Evolutionary conservation across 106 monocot species (phyloP), one percentile per base, ranked within the genome.

Genomic region (Alisma plantagoaquatica): DNA sequence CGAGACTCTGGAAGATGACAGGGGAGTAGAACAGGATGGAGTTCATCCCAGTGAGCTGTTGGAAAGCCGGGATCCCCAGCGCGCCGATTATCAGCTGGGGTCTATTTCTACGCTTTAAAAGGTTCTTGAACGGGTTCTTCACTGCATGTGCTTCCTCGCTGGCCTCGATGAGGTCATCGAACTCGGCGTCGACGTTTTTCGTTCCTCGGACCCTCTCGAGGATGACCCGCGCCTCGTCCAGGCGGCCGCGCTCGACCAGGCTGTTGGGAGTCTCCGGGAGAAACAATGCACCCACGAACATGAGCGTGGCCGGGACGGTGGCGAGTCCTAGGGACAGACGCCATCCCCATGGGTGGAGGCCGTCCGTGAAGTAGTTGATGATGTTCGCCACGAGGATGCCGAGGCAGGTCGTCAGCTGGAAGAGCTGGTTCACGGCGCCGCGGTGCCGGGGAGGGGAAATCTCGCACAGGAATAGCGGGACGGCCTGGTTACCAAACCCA

Each of bases 331-430:
- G 76, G 16, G 84, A 84, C 0, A 84, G 57, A 23, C 84, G 57
- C 84, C 84, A 84, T 29, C 84, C 84, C 84, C 84, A 84, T 0
- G 77, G 77, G 30, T 75, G 79, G 38, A 76, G 51, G 29, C 69
- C 45, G 29, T 76, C 76, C 0, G 78, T 75, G 79, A 72, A 75
- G 69, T 75, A 84, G 72, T 84, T 84, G 56, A 79, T 69, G 16
- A 84, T 23, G 9, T 76, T 62, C 1, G 84, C 84, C 14, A 79
- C 51, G 3, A 84, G 38, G 28, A 79, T 70, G 0, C 84, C 84
- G 0, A 79, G 24, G 43, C 72, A 61, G 17, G 75, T 75, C 2
- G 65, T 69, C 3, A 84, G 65, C 29, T 84, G 75, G 61, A 84
- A 84, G 19, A 78, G 72, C 44, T 79, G 78, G 61, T 75, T 84